Evolutionary conservation across 169 alveolate species (phyloP).

Genomic region (Cryptosporidium parvum): DNA sequence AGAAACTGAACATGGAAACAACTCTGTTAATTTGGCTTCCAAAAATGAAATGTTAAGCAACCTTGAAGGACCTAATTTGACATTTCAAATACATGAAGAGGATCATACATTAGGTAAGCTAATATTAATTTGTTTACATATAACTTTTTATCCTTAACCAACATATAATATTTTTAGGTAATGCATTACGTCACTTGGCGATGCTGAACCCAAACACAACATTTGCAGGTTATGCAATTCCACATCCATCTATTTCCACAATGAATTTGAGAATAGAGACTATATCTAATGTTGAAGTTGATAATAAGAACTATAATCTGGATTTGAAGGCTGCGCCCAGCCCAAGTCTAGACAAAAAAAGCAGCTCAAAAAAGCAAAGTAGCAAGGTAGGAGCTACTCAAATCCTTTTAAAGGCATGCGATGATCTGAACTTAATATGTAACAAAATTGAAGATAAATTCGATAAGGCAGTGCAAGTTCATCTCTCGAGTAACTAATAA

Average conservation of each 20-base stretch:
- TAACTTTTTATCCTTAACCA: background rate
- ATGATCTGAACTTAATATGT: slow-evolving; percentile 51
- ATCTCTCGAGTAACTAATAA: background rate
- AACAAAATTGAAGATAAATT: slow-evolving; percentile 48
- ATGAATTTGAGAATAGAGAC: slow-evolving; percentile 73
- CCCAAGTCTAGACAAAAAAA: background rate
- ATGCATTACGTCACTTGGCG: slow-evolving; percentile 62
- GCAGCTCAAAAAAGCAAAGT: background rate
- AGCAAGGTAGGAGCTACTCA: slow-evolving; percentile 21
- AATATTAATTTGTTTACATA: background rate
- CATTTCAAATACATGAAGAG: slow-evolving; percentile 69
- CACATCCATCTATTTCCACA: slow-evolving; percentile 65
- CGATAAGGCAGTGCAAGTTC: slow-evolving; percentile 19
- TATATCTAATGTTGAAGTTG: slow-evolving; percentile 57
- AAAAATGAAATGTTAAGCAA: slow-evolving; percentile 63
- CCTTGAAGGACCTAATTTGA: slow-evolving; percentile 58
- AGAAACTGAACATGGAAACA: slow-evolving; percentile 13
- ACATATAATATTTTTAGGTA: slow-evolving; percentile 9
- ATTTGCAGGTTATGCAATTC: slow-evolving; percentile 76
- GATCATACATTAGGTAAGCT: slow-evolving; percentile 75
- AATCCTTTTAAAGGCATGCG: slow-evolving; percentile 43
- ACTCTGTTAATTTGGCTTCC: background rate
- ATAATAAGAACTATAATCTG: background rate
- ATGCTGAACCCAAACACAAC: slow-evolving; percentile 73
- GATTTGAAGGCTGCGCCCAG: background rate